A percentile compares a stretch with the other conserved stretches of the same genome.
phyloP scores from a whole-genome alignment of 306 rosid species.

The Mucuna pruriens region DNA sequence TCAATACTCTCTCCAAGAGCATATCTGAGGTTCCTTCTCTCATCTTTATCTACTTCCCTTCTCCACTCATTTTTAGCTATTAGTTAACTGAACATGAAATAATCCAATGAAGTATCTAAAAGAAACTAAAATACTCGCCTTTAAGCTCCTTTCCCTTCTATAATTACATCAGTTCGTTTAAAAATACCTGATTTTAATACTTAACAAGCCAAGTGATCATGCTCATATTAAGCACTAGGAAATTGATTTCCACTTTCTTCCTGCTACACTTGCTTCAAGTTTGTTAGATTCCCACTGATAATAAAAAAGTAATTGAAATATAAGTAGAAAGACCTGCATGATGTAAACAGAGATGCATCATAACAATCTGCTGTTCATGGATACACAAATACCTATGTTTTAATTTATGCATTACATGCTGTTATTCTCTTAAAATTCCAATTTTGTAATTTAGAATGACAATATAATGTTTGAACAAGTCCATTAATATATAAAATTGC shows the following conservation, averaged over 20 bases:
- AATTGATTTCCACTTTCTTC: not conserved
- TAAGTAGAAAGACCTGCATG: no score
- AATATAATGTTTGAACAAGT: not conserved
- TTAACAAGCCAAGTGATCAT: not conserved
- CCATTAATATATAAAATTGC: no score
- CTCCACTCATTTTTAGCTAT: not conserved
- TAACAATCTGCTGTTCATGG: not conserved
- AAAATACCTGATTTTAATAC: not conserved
- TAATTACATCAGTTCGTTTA: not conserved
- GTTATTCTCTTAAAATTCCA: not conserved
- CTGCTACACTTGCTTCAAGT: not conserved
- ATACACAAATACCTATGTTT: not conserved
- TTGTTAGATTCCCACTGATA: not conserved
- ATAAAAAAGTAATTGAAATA: not conserved
- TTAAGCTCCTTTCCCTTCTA: not conserved
- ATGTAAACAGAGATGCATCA: not conserved
- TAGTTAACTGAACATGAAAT: not conserved
- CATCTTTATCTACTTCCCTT: not conserved
- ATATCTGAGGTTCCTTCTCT: conserved; percentile 18
- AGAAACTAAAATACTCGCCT: not conserved
- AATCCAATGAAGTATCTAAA: not conserved
- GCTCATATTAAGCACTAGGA: not conserved
- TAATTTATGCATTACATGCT: not conserved
- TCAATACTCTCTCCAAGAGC: not conserved
- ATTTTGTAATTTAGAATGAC: not conserved